Evolutionary conservation across 2,329 filamentous ascomycete species (phyloP).

Genomic region (Ramichloridium luteum): DNA sequence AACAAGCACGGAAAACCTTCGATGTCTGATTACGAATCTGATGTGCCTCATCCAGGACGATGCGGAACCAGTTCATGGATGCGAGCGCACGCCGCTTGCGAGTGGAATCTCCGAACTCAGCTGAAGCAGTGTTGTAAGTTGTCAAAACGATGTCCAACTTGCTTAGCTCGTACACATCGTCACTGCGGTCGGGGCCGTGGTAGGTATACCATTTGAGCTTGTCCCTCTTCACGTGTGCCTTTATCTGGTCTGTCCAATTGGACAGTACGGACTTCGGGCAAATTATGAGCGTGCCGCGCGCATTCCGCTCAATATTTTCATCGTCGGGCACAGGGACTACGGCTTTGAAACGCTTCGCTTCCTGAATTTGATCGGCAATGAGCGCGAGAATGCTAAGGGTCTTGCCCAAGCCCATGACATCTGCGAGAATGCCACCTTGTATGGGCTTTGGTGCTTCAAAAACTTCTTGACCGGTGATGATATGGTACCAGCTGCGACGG

Average conservation of each 20-base stretch:
- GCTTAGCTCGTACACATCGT: slow-evolving; percentile 54
- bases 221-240: slow-evolving; percentile 57
- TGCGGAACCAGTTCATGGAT: slow-evolving; percentile 80
- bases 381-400: slow-evolving; percentile 70
- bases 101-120: slow-evolving; percentile 40
- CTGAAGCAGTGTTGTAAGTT: slow-evolving; percentile 78
- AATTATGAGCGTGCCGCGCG: slow-evolving; percentile 69
- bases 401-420: slow-evolving; percentile 42
- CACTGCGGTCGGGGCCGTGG: slow-evolving; percentile 66
- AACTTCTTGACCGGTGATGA: slow-evolving; percentile 62
- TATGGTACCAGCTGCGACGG: slow-evolving; percentile 58
- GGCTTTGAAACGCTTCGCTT: slow-evolving; percentile 50
- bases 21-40: slow-evolving; percentile 80
- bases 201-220: slow-evolving; percentile 68
- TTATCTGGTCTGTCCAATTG: slow-evolving; percentile 92
- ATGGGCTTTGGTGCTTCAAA: slow-evolving; percentile 24
- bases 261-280: slow-evolving; percentile 82
- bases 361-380: slow-evolving; percentile 51
- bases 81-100: slow-evolving; percentile 51
- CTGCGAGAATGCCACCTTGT: slow-evolving; percentile 37
- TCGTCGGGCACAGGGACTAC: slow-evolving; percentile 16
- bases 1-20: slow-evolving; percentile 73
- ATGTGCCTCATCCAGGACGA: slow-evolving; percentile 90
- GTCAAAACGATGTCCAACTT: slow-evolving; percentile 78
- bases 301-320: slow-evolving; percentile 46